Base-by-base conservation (phyloP, 371 early-diverging fungal species). In the Modicella reniformis region DNA sequence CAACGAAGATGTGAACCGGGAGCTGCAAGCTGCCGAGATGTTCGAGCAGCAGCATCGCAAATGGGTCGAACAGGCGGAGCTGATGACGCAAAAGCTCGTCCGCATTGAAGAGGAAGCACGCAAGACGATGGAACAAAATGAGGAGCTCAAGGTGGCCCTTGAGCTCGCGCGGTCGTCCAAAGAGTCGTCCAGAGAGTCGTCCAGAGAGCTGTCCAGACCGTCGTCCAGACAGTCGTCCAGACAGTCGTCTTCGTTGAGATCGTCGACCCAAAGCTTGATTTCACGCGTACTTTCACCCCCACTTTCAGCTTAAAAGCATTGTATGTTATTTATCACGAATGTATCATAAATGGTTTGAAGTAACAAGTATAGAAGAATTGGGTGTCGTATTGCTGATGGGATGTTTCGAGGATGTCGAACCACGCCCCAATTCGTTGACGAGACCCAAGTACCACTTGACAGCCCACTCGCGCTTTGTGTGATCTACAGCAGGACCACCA, bases 371-470 rank as follows among this genome's bases (percentile, higher is more conserved):
- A 37, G 37, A 37, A 8, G 37, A 37, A 37, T 13, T 13, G 37
- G 6, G 37, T 37, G 13, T 37, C 37, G 37, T 13, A 6, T 37
- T 13, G 6, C 37, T 19, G 19, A 3, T 19, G 19, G 44, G 3
- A 3, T 44, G 44, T 17, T 17, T 44, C 44, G 62, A 13, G 33
- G 60, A 32, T 40, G 47, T 15, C 6, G 48, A 33, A 26, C 28
- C 54, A 28, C 53, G 68, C 33, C 75, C 81, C 65, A 72, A 72
- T 41, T 75, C 81, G 26, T 75, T 63, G 44, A 72, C 75, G 13
- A 80, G 65, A 1, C 70, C 65, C 40, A 80, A 34, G 41, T 81
- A 83, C 83, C 83, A 83, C 60, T 83, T 83, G 60, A 81, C 72
- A 3, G 76, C 74, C 65, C 69, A 62, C 8, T 83, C 81, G n/a